Evolutionary conservation across 345 rosid genomes (phyloP).

Genomic region (Eucalyptus pauciflora): DNA sequence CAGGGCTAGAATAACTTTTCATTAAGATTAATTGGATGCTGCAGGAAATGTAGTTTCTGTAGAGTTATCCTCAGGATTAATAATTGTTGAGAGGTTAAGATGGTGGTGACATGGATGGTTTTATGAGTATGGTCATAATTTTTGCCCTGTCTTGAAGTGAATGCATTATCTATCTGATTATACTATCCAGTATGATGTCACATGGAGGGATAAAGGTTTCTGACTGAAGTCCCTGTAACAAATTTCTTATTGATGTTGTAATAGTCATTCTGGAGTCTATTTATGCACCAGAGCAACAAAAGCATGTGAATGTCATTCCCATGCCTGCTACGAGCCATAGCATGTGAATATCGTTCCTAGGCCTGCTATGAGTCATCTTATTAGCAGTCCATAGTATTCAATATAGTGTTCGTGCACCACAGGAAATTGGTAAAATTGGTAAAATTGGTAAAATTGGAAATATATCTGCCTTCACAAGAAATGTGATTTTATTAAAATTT

Average conservation of each 20-base stretch:
- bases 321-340: neutral
- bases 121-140: neutral
- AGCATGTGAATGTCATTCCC: neutral
- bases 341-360: neutral
- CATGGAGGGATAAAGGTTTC: neutral
- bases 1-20: neutral
- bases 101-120: neutral
- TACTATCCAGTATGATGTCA: neutral
- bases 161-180: neutral
- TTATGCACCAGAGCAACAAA: neutral
- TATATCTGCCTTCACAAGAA: neutral
- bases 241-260: neutral
- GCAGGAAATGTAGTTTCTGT: neutral
- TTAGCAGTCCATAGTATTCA: neutral
- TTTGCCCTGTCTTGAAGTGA: neutral
- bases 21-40: neutral
- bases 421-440: neutral
- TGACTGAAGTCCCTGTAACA: neutral
- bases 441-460: neutral
- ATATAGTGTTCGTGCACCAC: neutral
- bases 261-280: neutral
- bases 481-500: neutral
- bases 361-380: neutral
- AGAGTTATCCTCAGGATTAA: neutral
- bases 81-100: neutral